Conservation (phyloP, 2,329 filamentous ascomycete genomes). For the Colletotrichum eremochloae region DNA sequence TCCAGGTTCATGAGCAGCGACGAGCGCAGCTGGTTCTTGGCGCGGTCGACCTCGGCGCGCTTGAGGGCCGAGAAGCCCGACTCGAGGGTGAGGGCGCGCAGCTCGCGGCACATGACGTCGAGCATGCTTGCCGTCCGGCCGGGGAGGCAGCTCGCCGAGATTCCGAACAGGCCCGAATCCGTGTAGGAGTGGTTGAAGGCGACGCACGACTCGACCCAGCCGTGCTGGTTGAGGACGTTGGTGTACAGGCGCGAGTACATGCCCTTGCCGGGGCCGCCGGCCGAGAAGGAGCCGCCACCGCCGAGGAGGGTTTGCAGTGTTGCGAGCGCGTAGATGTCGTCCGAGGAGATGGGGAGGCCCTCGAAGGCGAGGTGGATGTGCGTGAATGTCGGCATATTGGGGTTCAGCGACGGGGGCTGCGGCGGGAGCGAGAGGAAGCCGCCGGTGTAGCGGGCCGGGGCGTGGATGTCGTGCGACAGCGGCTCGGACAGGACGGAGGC, state of each 20-base stretch:
- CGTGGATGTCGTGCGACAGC: conserved; percentile 67
- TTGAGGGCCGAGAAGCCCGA: conserved; percentile 80
- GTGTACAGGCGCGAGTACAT: conserved; percentile 99
- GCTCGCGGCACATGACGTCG: conserved; percentile 93
- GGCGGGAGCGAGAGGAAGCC: conserved; percentile 89
- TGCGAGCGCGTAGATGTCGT: conserved; percentile 96
- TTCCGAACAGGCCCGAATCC: conserved; percentile 95
- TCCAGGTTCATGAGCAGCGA: conserved; percentile 97
- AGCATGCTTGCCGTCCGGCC: conserved; percentile 85
- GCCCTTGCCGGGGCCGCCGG: conserved; percentile 95
- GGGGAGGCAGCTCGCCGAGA: conserved; percentile 87
- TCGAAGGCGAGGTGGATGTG: conserved; percentile 98
- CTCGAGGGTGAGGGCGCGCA: conserved; percentile 82
- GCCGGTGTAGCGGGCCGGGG: conserved; percentile 88
- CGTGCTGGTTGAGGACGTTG: conserved; percentile 96
- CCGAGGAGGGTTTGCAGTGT: conserved; percentile 96
- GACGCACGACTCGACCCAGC: conserved; percentile 96
- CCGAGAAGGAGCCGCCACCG: conserved; percentile 95
- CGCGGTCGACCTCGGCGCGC: conserved; percentile 84
- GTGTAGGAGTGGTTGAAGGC: conserved; percentile 99
- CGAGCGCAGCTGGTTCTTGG: conserved; percentile 95
- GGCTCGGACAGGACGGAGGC: conserved; percentile 67
- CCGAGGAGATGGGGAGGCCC: conserved; percentile 88
- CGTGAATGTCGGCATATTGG: conserved; percentile 83
- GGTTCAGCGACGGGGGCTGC: conserved; percentile 82